Percentiles rank a stretch among this genome's conserved stretches.
phyloP scores from a whole-genome alignment of 495 filamentous ascomycete genomes.

The Niebla homalea region DNA sequence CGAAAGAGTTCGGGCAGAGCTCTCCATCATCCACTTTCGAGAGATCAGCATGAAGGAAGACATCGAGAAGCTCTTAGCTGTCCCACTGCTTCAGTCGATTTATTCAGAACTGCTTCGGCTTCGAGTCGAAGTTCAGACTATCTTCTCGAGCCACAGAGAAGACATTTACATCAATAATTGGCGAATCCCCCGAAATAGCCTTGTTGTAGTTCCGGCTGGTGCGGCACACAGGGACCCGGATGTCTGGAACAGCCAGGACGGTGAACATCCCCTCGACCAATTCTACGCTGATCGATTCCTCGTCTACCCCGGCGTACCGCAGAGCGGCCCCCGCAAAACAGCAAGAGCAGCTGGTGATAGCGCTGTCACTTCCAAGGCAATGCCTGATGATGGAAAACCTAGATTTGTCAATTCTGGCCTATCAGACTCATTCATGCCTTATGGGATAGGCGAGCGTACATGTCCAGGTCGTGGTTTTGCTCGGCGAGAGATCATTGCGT shows the following conservation, averaged over 20 bases:
- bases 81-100: no score
- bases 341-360: not conserved
- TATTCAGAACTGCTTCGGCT: constrained; percentile 14
- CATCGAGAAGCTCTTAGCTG: no score
- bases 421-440: no score
- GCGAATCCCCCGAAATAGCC: constrained; percentile 2
- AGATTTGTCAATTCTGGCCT: constrained; percentile 4
- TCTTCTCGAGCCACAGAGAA: constrained; percentile 3
- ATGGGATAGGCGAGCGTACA: no score
- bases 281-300: constrained; percentile 32
- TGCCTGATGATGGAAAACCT: not conserved
- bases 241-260: constrained; percentile 13
- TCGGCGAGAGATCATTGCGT: no score
- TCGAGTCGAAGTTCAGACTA: constrained; percentile 5
- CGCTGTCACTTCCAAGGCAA: not conserved
- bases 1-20: no score
- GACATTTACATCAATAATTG: constrained; percentile 7
- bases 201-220: constrained; percentile 2
- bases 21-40: no score
- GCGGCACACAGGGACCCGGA: constrained; percentile 8
- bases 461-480: no score
- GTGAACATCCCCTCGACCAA: constrained; percentile 18
- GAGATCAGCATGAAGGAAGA: no score
- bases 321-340: constrained; percentile 17
- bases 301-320: constrained; percentile 22